These are phyloP conservation scores for Claviceps cyperi DNA, from an alignment of 2,329 filamentous ascomycete species.

Conservation along the genomic window DNA sequence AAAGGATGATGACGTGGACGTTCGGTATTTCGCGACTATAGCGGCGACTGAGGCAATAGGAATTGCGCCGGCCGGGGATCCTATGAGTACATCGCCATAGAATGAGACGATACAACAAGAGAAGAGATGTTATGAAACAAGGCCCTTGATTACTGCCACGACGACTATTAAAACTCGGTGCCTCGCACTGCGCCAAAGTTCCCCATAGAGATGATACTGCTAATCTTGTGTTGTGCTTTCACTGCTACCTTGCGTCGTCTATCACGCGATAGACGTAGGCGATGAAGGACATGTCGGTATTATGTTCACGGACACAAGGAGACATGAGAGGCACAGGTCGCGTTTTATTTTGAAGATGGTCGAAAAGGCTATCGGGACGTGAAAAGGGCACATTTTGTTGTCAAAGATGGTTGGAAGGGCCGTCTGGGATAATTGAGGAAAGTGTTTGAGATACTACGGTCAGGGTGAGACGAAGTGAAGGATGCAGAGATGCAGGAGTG, in stretches of 20 bases:
- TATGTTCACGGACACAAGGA: not conserved
- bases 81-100: conserved; percentile 54
- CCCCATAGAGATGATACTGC: not conserved
- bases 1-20: conserved; percentile 94
- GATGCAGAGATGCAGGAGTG: not conserved
- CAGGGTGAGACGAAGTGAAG: not conserved
- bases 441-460: not conserved
- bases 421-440: not conserved
- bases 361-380: not conserved
- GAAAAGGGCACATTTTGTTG: not conserved
- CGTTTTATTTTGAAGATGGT: not conserved
- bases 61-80: conserved; percentile 33
- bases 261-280: not conserved
- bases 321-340: not conserved
- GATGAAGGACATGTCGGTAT: not conserved
- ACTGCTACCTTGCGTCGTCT: not conserved
- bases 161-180: conserved; percentile 1
- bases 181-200: not conserved
- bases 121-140: conserved; percentile 34
- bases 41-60: conserved; percentile 51
- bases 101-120: conserved; percentile 18
- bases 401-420: not conserved
- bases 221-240: not conserved
- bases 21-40: conserved; percentile 92
- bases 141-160: conserved; percentile 25